phyloP scores from a whole-genome alignment of 2,329 filamentous ascomycete genomes.

The Nannizziopsis arthrosporioides region DNA sequence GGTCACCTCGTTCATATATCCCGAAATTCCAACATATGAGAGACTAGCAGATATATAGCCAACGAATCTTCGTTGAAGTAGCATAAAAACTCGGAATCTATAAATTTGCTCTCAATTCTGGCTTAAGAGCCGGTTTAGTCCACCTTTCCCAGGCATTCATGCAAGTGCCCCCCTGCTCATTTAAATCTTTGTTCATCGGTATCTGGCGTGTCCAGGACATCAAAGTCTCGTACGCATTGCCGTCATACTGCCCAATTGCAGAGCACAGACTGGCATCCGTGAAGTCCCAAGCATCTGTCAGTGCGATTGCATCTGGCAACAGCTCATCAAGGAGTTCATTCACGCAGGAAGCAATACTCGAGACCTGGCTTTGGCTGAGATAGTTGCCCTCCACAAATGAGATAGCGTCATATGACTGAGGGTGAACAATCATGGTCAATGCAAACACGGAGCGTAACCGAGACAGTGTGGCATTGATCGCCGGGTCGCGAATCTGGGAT shows the following conservation, averaged over 20 bases:
- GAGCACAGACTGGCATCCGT: conserved; percentile 18
- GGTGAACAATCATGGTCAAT: conserved; percentile 18
- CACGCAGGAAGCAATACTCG: conserved; percentile 12
- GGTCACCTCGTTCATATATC: too few species aligned
- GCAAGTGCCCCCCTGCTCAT: conserved; percentile 13
- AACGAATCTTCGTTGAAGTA: background rate
- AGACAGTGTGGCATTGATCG: conserved; percentile 12
- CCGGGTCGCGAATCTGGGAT: conserved; percentile 6
- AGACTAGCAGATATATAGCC: background rate
- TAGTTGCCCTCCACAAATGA: conserved; percentile 21
- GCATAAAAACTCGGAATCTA: background rate
- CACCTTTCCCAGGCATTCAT: conserved; percentile 16
- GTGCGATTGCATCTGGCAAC: conserved; percentile 18
- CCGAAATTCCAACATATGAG: too few species aligned
- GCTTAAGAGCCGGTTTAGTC: conserved; percentile 12
- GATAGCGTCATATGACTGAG: conserved; percentile 19
- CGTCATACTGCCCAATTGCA: conserved; percentile 16
- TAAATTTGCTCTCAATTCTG: conserved; percentile 16
- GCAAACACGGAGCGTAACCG: conserved; percentile 15
- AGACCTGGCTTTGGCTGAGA: conserved; percentile 16
- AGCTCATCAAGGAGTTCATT: conserved; percentile 15
- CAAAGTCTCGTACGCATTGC: conserved; percentile 18
- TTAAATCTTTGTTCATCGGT: conserved; percentile 19
- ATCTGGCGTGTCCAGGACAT: conserved; percentile 23
- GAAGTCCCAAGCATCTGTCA: conserved; percentile 21